Evolutionary conservation across 1,284 basidiomycete genomes (phyloP), one percentile per base, ranked within the genome.

Genomic region (Lentinula novae-zelandiae): DNA sequence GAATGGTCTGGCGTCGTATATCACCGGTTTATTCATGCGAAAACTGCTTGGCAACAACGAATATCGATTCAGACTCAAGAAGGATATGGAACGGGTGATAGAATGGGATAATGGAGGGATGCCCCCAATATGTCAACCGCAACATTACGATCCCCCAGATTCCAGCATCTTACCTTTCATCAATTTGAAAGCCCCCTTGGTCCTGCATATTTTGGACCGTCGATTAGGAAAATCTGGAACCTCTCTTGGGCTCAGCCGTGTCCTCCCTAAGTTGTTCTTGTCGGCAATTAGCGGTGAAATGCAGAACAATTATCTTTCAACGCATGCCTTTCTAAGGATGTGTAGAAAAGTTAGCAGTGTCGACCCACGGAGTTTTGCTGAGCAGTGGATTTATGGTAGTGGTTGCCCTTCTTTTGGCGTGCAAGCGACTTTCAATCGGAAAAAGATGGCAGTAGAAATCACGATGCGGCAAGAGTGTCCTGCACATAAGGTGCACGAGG

Each of bases 351-450:
- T 97, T 53, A 95, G 93, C 68, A 91, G 93, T 10, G 87, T 95
- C 17, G 96, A 98, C 71, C 83, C 95, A 40, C 83, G 92, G 60
- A 84, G 85, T 27, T 99, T 99, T 71, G 91, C 93, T 31, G 95
- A 98, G 70, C 96, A 99, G 73, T 99, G 97, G 97, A 94, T 99
- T 65, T 97, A 96, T 70, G 95, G 95, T 12, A 96, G 93, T 70
- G 97, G 97, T 4, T 98, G 95, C 71, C 97, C 97, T 0, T 84
- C 89, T 9, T 96, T 99, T 72, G 85, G 85, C 1, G 92, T 98
- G 72, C 85, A 87, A 44, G 95, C 96, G 1, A 89, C 89, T 49
- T 99, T 99, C 77, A 98, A 98, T 72, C 83, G 95, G 66, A 99
- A 99, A 79, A 96, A 96, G 77, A 96, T 99, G 87, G 89, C 94